Evolutionary conservation across 805 yeast genomes (phyloP), one percentile per base, ranked within the genome.

Genomic region (Candida adriatica): DNA sequence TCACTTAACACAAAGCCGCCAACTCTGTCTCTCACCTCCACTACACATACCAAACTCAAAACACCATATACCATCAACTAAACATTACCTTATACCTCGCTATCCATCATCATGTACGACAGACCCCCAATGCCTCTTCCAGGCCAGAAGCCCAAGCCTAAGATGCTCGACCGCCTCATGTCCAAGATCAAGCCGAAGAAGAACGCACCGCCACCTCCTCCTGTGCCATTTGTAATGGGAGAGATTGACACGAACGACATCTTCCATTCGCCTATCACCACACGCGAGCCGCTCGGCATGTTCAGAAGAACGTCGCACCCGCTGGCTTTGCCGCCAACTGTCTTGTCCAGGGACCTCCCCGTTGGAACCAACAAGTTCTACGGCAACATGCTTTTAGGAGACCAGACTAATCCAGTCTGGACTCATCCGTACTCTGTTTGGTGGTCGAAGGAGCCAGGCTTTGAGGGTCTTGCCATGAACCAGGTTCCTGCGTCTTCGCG

Each of bases 371-470:
- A 84, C 54, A 82, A 83, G 49, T 84, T 83, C 48, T 84, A 77
- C 52, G 79, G 81, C 22, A 84, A 84, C 55, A 56, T 84, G 53
- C 55, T 83, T 8, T 64, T 84, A 21, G 86, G 68, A 1, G 66
- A 67, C 34, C 90, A 80, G 49, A 70, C 74, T 3, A 62, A 71
- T 35, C 84, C 90, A 0, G 69, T 76, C 0, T 84, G 88, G 87
- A 74, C 90, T 0, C 86, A 80, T 44, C 95, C 95, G 2, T 83
- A 82, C 48, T 73, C 84, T 18, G 58, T 81, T 6, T 83, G 88
- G 90, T 64, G 64, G 39, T 61, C 78, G 7, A 71, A 62, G 33
- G 74, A 68, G 33, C 59, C 56, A 19, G 50, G 46, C 6, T 64
- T 55, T 34, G 56, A 55, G 29, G 94, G 94, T 2, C 50, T 83